Evolutionary conservation across 768 basidiomycete genomes (phyloP).

Genomic region (Lentinula sp.): DNA sequence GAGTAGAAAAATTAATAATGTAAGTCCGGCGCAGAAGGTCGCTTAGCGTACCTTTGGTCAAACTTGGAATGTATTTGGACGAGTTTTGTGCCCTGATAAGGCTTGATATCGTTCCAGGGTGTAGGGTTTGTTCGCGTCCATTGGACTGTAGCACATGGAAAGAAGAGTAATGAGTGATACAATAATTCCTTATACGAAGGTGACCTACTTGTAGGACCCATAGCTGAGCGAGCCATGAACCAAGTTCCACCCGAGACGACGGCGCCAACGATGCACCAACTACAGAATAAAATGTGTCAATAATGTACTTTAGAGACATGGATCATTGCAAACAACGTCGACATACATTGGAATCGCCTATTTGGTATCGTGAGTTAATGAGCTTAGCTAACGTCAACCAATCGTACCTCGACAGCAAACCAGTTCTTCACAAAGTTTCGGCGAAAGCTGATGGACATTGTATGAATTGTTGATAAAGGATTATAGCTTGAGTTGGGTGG

Average conservation of each 20-base stretch:
- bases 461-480: not conserved
- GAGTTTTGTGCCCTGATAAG: conserved; percentile 69
- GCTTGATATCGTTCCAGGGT: conserved; percentile 83
- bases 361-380: not conserved
- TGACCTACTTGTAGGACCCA: conserved; percentile 22
- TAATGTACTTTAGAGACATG: not conserved
- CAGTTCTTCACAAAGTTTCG: conserved; percentile 4
- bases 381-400: not conserved
- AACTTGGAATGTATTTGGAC: conserved; percentile 68
- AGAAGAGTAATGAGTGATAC: not conserved
- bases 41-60: conserved; percentile 55
- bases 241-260: conserved; percentile 37
- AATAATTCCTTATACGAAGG: not conserved
- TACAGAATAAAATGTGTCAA: conserved; percentile 12
- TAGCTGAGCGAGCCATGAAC: conserved; percentile 37
- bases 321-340: not conserved
- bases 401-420: conserved; percentile 5
- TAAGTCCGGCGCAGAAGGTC: conserved; percentile 1
- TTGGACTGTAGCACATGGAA: conserved; percentile 31
- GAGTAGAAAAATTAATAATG: conserved; percentile 9
- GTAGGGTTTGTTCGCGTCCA: conserved; percentile 75
- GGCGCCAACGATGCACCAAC: conserved; percentile 44
- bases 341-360: conserved; percentile 48
- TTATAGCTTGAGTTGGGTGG: not conserved
- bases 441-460: not conserved